Evolutionary conservation across 1,284 basidiomycete species (phyloP), one percentile per base, ranked within the genome.

Genomic region (Amylostereum areolatum): DNA sequence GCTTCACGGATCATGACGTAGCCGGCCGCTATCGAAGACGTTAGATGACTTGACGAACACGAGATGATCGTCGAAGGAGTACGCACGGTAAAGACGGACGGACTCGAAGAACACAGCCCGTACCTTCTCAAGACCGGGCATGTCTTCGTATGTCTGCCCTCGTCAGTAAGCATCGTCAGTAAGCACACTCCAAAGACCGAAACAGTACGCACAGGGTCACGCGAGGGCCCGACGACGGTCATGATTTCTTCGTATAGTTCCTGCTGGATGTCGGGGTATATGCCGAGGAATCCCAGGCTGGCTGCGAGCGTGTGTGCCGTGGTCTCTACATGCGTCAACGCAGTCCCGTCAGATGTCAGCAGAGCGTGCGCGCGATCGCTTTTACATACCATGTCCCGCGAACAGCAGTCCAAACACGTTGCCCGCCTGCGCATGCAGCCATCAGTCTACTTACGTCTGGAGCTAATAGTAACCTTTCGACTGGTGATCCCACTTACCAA

Each of bases 301-400:
- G 68, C 74, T 3, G 76, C 70, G 10, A 80, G 60, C 1, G 67
- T 69, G 51, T 75, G 67, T 0, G 75, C 72, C 1, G 76, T 78
- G 0, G 75, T 80, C 61, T 80, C 78, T 80, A 52, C 1, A 42
- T 27, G 5, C 31, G 25, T 31, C 36, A 29, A 18, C 18, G n/a
- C 7, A 43, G 30, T 31, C 27, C 40, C 29, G 18, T 6, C 36
- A 30, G 18, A 50, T n/a, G 36, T 27, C 10, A 43, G 33, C 25
- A 12, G 11, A 27, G 43, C 32, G n/a, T 30, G 53, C 64, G 27
- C n/a, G 37, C n/a, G 6, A 25, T 39, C 37, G 43, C n/a, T n/a
- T n/a, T n/a, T n/a, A n/a, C n/a, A n/a, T 55, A 72, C 79, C 80
- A 58, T 81, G 77, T 9, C 80, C 79, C 45, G 79, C 77, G 48